Evolutionary conservation across 805 yeast species (phyloP), one percentile per base, ranked within the genome.

Genomic region (Hanseniaspora nectarophila): DNA sequence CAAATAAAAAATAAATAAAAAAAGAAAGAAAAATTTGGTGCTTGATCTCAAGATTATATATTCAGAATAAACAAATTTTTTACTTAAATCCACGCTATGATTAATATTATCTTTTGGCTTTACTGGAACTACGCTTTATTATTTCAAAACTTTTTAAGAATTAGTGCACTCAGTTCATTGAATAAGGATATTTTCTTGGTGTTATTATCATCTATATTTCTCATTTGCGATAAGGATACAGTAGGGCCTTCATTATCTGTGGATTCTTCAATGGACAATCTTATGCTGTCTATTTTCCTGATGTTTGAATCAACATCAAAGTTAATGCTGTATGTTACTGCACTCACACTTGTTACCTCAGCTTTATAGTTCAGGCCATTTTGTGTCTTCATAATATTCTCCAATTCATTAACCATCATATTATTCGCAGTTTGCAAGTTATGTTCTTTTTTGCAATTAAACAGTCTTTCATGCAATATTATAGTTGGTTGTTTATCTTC

Each of bases 391-490:
- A 18, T 37, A 7, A 45, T 15, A 10, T n/a, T 16, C 5, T 47
- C 43, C 16, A 47, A 21, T 18, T 47, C 37, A 5, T 15, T 20
- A 6, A 29, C 13, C 16, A 47, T 23, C 12, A 18, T 3, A 4
- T 29, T 16, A 12, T 31, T 24, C 3, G 39, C 28, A 15, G 34
- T 23, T 29, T 39, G 12, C 26, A 40, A n/a, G n/a, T 39, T 23
- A 13, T 16, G 5, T 7, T 39, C 16, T 2, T 31, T 21, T 15
- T 33, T 39, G 35, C 43, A 39, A 18, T 40, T 47, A 24, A 47
- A 47, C 2, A 39, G 6, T 40, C 51, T 31, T 33, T 47, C 51
- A 24, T 47, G 51, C 5, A 47, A 23, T 28, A 46, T 31, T 13
- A 23, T 29, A 13, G 43, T 24, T 7, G 49, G 33, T 45, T 45